These are phyloP conservation scores for Emergomyces pasteurianus DNA, from an alignment of 2,329 filamentous ascomycete species.

Conservation along the genomic window DNA sequence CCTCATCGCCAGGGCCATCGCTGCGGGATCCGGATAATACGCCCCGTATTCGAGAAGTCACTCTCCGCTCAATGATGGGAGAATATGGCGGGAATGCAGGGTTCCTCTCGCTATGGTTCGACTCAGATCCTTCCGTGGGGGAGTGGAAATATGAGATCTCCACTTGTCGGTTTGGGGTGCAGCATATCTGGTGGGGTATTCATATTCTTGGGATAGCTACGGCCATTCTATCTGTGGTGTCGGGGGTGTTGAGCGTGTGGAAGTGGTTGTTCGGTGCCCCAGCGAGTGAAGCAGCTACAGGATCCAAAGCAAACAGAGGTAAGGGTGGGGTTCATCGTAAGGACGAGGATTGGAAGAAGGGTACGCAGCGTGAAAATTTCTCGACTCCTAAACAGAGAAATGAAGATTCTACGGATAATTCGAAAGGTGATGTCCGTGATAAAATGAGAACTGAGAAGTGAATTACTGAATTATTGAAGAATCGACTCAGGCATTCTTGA, in stretches of 20 bases:
- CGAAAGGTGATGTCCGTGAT: neutral
- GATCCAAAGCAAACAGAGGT: neutral
- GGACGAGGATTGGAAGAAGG: neutral
- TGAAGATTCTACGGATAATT: neutral
- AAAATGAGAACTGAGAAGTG: neutral
- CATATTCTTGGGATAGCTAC: slow-evolving; percentile 58
- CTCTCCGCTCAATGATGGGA: slow-evolving; percentile 97
- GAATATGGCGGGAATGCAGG: slow-evolving; percentile 87
- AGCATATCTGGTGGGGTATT: slow-evolving; percentile 90
- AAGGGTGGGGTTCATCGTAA: neutral
- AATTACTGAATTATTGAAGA: neutral
- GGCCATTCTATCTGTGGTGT: slow-evolving; percentile 21
- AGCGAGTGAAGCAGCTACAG: neutral
- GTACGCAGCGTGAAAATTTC: neutral
- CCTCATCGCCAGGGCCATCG: neutral
- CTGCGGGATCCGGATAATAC: neutral
- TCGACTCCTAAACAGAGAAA: neutral
- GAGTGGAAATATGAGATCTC: slow-evolving; percentile 75
- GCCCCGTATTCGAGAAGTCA: slow-evolving; percentile 67
- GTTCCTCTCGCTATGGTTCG: slow-evolving; percentile 81
- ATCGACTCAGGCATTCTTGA: neutral
- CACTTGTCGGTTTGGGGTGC: slow-evolving; percentile 66
- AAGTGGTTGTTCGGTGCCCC: neutral
- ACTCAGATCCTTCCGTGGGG: slow-evolving; percentile 44
- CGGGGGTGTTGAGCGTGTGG: slow-evolving; percentile 1